phyloP scores from a whole-genome alignment of 768 basidiomycete genomes.

The Tylopilus subfusipes region DNA sequence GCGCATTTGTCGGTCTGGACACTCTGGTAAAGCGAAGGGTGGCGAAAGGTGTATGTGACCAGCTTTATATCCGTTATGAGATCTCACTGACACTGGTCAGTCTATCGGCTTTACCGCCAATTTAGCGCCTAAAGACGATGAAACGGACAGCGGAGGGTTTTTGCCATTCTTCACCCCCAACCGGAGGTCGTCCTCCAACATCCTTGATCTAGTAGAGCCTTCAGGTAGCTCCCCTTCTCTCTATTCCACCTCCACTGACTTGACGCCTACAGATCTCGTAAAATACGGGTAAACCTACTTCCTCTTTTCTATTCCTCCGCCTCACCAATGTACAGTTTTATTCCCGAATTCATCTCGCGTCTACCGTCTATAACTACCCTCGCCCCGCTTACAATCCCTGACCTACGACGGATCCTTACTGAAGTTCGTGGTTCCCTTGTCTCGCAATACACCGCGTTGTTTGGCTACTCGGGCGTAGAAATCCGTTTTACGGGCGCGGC shows the following conservation, averaged over 20 bases:
- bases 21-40: conserved; percentile 73
- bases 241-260: background rate
- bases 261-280: conserved; percentile 57
- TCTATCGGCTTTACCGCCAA: conserved; percentile 84
- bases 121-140: conserved; percentile 39
- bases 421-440: conserved; percentile 90
- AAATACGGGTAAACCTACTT: conserved; percentile 63
- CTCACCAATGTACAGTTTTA: conserved; percentile 52
- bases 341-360: conserved; percentile 93
- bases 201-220: conserved; percentile 71
- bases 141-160: conserved; percentile 34
- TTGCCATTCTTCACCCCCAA: conserved; percentile 81
- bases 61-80: background rate
- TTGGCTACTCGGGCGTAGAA: conserved; percentile 80
- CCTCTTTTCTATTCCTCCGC: background rate
- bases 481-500: conserved; percentile 83
- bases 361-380: conserved; percentile 90
- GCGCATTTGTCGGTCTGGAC: conserved; percentile 93
- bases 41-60: conserved; percentile 71
- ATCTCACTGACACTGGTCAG: conserved; percentile 36
- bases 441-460: conserved; percentile 84
- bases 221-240: conserved; percentile 40
- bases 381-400: conserved; percentile 69
- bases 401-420: conserved; percentile 85
- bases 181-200: conserved; percentile 47